Percentiles rank a stretch among this genome's conserved stretches.
These are phyloP conservation scores for Pichia deserticola DNA, from an alignment of 805 yeast species.

Conservation along the genomic window DNA sequence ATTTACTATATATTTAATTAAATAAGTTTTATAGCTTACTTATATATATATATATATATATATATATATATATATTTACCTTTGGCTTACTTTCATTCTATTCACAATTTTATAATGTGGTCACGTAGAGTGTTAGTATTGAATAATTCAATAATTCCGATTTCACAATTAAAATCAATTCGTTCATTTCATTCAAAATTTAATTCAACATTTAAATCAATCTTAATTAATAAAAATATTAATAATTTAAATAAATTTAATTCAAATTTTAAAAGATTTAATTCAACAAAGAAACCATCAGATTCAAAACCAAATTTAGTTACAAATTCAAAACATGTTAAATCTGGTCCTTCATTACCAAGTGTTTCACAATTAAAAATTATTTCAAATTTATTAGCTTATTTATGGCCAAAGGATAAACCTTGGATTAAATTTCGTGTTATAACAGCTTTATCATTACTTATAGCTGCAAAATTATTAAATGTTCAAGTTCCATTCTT, in stretches of 20 bases:
- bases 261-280: not conserved
- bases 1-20: no score
- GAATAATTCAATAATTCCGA: not conserved
- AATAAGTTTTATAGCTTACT: no score
- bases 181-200: no score
- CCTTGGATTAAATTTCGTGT: constrained; percentile 66
- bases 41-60: no score
- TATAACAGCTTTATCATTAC: constrained; percentile 59
- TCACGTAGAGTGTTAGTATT: not conserved
- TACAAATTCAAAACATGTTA: constrained; percentile 11
- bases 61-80: no score
- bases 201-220: no score
- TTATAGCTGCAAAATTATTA: constrained; percentile 73
- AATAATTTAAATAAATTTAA: no score
- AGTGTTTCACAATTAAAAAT: constrained; percentile 44
- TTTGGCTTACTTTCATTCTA: not conserved
- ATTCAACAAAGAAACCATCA: constrained; percentile 1
- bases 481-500: constrained; percentile 96
- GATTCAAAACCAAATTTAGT: constrained; percentile 12
- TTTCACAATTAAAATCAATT: no score
- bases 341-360: constrained; percentile 12
- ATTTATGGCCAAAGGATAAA: constrained; percentile 77
- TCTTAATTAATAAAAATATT: no score
- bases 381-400: constrained; percentile 54
- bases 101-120: not conserved